Conservation (phyloP, 352 stramenopile genomes). For the Pythium guiyangense region DNA sequence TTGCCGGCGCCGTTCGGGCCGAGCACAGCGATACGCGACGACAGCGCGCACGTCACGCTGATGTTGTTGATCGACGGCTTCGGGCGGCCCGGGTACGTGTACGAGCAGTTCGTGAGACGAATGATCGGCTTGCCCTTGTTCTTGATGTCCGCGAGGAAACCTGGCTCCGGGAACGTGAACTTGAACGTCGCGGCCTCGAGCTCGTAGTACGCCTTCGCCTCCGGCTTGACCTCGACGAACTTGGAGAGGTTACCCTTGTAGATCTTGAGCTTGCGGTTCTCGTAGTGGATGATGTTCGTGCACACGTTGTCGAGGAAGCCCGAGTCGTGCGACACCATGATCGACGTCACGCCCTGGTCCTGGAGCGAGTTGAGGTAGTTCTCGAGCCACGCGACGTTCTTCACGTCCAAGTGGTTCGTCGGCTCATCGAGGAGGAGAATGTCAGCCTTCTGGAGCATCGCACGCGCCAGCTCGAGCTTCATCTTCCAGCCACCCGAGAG, state of each 20-base stretch:
- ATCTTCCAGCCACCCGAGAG: slow-evolving; percentile 96
- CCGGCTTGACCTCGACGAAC: slow-evolving; percentile 83
- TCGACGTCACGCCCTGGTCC: slow-evolving; percentile 79
- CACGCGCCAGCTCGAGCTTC: slow-evolving; percentile 92
- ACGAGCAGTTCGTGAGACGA: slow-evolving; percentile 83
- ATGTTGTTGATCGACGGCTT: slow-evolving; percentile 86
- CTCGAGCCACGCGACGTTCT: slow-evolving; percentile 91
- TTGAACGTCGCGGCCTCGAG: slow-evolving; percentile 80
- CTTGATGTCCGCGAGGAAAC: slow-evolving; percentile 88
- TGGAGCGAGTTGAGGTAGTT: slow-evolving; percentile 86
- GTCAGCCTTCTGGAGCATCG: slow-evolving; percentile 94
- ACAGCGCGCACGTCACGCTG: slow-evolving; percentile 73
- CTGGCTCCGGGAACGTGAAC: slow-evolving; percentile 85
- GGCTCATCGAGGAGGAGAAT: slow-evolving; percentile 96
- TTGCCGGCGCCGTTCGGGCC: slow-evolving; percentile 94
- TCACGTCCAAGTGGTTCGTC: slow-evolving; percentile 93
- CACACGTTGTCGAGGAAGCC: slow-evolving; percentile 97
- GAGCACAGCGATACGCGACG: slow-evolving; percentile 75
- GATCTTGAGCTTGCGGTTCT: slow-evolving; percentile 89
- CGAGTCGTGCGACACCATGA: slow-evolving; percentile 96
- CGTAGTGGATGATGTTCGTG: slow-evolving; percentile 98
- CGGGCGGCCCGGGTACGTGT: slow-evolving; percentile 71
- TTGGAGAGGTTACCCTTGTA: slow-evolving; percentile 86
- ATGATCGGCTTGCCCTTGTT: slow-evolving; percentile 90
- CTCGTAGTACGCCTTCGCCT: slow-evolving; percentile 89